Base-by-base conservation (phyloP, 371 early-diverging fungal genomes). In the Mucor mucedo region DNA sequence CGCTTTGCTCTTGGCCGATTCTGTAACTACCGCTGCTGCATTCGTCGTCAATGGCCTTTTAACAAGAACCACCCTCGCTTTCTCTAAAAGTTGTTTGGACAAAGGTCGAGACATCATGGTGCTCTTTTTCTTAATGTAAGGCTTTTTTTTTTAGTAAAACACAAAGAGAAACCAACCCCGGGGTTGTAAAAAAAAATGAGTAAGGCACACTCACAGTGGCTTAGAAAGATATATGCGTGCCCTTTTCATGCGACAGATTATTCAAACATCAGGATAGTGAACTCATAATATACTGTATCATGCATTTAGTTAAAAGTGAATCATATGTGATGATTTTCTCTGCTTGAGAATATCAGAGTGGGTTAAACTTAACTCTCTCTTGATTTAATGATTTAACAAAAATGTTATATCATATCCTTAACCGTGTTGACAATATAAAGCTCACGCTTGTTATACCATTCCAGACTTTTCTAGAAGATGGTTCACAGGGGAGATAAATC, bases 1-100 rank as follows among this genome's bases (percentile, higher is more conserved):
- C 32, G 62, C 75, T 41, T 63, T 55, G 11, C 16, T 52, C 11
- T 44, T 47, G 58, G 40, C 56, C 2, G 21, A 14, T 50, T 57
- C 66, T 10, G 41, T 42, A 6, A 48, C 30, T 32, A n/a, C 39
- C 28, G 58, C 58, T 5, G 54, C 50, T 8, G 55, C 41, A 5
- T 16, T 30, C 9, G 42, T 42, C 30, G 30, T 50, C 40, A n/a
- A 41, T 41, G n/a, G 49, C 32, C 9, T 35, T 21, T 52, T 52
- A 3, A 29, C 8, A 13, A 52, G 3, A 52, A 2, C 2, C 4
- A 32, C 33, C 11, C 32, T 52, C 4, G 50, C 9, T 11, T 50
- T 30, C 32, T 38, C 35, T 10, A 33, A 16, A 7, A 38, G 16
- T 53, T 16, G 28, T 30, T 38, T 53, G 10, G 7, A n/a, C 5